Evolutionary conservation across 2,329 filamentous ascomycete genomes (phyloP).

Genomic region (Endoconidiophora polonica): DNA sequence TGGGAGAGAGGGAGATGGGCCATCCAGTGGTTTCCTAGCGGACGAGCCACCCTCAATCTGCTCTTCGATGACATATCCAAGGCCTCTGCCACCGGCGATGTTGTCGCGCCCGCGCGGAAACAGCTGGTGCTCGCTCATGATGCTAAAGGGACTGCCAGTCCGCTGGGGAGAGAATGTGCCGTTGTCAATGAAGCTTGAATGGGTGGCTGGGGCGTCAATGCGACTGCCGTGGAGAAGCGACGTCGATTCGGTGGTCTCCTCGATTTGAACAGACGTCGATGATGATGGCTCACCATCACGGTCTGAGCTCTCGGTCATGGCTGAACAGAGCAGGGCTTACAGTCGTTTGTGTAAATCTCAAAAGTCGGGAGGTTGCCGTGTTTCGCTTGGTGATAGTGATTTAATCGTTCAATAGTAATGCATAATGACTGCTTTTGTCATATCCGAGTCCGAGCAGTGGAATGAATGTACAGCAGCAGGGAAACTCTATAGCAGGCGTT

Average conservation of each 20-base stretch:
- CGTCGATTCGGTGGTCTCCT: constrained; percentile 1
- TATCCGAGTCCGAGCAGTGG: too few relatives aligned
- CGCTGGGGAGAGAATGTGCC: not conserved
- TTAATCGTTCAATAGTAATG: too few relatives aligned
- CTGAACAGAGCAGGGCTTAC: too few relatives aligned
- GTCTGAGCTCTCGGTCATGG: too few relatives aligned
- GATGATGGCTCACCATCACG: too few relatives aligned
- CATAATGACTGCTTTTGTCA: too few relatives aligned
- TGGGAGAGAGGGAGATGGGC: not conserved
- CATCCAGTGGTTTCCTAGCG: not conserved
- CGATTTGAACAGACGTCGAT: too few relatives aligned
- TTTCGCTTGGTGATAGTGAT: too few relatives aligned
- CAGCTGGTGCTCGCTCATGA: constrained; percentile 5
- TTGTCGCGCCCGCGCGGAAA: constrained; percentile 2
- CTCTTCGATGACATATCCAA: constrained; percentile 1
- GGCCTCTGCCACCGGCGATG: not conserved
- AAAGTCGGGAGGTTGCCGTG: too few relatives aligned
- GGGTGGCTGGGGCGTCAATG: not conserved
- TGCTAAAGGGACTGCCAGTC: constrained; percentile 6
- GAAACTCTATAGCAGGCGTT: too few relatives aligned
- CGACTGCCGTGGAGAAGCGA: not conserved
- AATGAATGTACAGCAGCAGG: too few relatives aligned
- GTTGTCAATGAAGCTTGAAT: not conserved
- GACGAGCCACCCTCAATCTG: not conserved
- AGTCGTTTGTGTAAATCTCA: too few relatives aligned